Base-by-base conservation (phyloP, 768 basidiomycete genomes). In the Termitomyces sp. region DNA sequence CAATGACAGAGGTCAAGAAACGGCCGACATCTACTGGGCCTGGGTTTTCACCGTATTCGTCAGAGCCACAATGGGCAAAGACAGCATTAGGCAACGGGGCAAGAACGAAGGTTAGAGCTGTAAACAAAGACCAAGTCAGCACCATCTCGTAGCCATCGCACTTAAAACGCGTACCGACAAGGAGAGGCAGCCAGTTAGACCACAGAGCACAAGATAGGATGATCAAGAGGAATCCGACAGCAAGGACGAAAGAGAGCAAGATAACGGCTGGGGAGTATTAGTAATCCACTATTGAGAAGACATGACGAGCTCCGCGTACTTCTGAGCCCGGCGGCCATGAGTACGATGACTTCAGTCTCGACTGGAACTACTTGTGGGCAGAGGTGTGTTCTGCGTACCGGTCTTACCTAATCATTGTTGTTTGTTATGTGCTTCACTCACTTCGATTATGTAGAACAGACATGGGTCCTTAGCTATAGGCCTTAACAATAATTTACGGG, bases 151-250 rank as follows among this genome's bases (percentile, higher is more conserved):
- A 5, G 12, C 13, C 20, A 41, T 55, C 28, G 43, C 41, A 32
- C 12, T n/a, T 14, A 20, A 38, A 23, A 20, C 20, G 79, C 91
- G 63, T 66, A 97, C 97, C 97, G 63, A 98, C 96, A 63, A 98
- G 82, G 53, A 99, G 80, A 36, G 97, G 97, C 23, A 98, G 80
- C 97, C 97, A 99, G 72, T 99, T 99, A 14, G 85, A 77, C 88
- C 89, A 98, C 33, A 98, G 77, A 7, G 97, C 97, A 71, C 97
- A 98, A 1, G 93, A 93, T 26, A 99, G 87, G 72, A 99, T 99
- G 69, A 98, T 92, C 69, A 98, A 84, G 59, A 99, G 77, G 78
- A 99, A 99, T n/a, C 97, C 97, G 16, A 96, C 83, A 6, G 97
- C 97, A 52, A 99, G 88, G 55, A 98, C 93, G 75, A 99, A 98